Base-by-base conservation (phyloP, 2,329 filamentous ascomycete genomes). In the Macrophomina pseudophaseolina region DNA sequence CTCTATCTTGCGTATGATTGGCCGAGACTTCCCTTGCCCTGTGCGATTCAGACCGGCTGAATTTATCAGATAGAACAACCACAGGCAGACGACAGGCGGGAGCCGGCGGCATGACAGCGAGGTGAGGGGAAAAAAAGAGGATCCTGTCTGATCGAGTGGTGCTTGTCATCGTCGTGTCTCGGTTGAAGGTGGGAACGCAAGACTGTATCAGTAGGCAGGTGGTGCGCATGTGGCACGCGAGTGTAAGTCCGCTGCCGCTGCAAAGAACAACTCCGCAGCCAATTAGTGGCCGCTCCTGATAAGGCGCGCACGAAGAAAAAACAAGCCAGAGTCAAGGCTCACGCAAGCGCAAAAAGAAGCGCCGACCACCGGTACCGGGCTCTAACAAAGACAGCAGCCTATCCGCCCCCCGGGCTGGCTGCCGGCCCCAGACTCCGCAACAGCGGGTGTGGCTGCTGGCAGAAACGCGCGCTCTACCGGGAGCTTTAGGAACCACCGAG, bases 31-130 rank as follows among this genome's bases (percentile, higher is more conserved):
- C 5, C 42, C 42, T 35, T 5, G 9, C 42, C 44, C 14, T 30
- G 40, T 12, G 44, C 44, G 58, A 49, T 62, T 42, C 42, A 62
- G 58, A 35, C 42, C 58, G 11, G 33, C 16, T 28, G 32, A 42
- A 62, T 62, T 62, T 38, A 62, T 62, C 58, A 62, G 58, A 49
- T 14, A 40, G 12, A 5, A 46, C 38, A 5, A 4, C 12, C 9
- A 35, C 12, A 23, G 23, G 23, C 18, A 44, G 48, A 51, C 8
- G 4, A 30, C 48, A n/a, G 30, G 18, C 53, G 33, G 53, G 8
- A 30, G 35, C 23, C 8, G 52, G n/a, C 52, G 52, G 23, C 35
- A 32, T 42, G 35, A 42, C 53, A 38, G 53, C 53, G 46, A n/a
- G n/a, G 23, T n/a, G 53, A 12, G 53, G 12, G 49, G 28, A 14